A percentile compares a stretch with the other conserved stretches of the same genome.
These are phyloP conservation scores for Hypoxylon trugodes DNA, from an alignment of 495 filamentous ascomycete species.

Conservation along the genomic window DNA sequence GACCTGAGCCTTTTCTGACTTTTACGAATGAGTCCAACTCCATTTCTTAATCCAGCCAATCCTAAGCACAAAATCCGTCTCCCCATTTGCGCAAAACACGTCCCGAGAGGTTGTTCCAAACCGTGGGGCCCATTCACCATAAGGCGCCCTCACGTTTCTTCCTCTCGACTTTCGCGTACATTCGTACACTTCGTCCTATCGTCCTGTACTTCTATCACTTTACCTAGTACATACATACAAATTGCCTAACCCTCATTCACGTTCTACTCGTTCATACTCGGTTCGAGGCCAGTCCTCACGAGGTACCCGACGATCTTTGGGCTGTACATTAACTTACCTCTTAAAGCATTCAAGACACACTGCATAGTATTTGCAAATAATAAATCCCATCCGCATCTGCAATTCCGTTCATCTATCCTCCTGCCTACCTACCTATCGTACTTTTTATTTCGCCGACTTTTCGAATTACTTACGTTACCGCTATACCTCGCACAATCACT, in stretches of 20 bases:
- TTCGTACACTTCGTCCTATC: slow-evolving; percentile 1
- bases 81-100: slow-evolving; percentile 34
- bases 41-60: slow-evolving; percentile 33
- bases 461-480: background rate
- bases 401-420: slow-evolving; percentile 1
- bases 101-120: slow-evolving; percentile 22
- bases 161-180: background rate
- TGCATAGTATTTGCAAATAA: background rate
- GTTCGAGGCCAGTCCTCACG: slow-evolving; percentile 38
- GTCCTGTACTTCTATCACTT: no score
- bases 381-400: slow-evolving; percentile 21
- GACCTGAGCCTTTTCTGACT: slow-evolving; percentile 8
- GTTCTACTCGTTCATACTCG: slow-evolving; percentile 12
- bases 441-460: background rate
- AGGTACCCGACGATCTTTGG: slow-evolving; percentile 31
- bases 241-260: slow-evolving; percentile 16
- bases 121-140: slow-evolving; percentile 38
- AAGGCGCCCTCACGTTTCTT: slow-evolving; percentile 30
- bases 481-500: background rate
- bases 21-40: slow-evolving; percentile 17
- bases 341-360: background rate
- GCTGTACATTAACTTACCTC: slow-evolving; percentile 5
- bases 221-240: no score
- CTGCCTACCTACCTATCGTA: background rate
- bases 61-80: slow-evolving; percentile 26